phyloP scores from a whole-genome alignment of 2,329 filamentous ascomycete genomes.

The Uncinocarpus reesii region DNA sequence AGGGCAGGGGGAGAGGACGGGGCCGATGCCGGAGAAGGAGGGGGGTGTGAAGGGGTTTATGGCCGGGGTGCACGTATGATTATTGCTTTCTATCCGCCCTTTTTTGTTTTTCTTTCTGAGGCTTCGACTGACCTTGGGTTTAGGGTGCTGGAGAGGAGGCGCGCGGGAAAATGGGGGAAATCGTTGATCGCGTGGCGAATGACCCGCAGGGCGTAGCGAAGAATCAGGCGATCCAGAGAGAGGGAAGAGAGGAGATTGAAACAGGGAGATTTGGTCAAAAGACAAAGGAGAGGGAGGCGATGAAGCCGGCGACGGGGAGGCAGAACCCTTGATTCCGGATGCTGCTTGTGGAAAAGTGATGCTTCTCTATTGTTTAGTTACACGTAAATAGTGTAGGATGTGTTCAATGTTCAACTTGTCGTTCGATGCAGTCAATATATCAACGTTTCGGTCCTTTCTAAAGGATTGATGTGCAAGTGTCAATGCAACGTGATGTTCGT shows the following conservation, averaged over 20 bases:
- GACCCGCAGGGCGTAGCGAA: constrained; percentile 1
- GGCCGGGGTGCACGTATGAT: constrained; percentile 8
- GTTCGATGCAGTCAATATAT: too few relatives aligned
- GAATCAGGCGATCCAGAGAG: background rate
- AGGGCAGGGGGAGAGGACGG: background rate
- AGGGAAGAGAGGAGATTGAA: constrained; percentile 6
- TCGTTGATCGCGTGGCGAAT: constrained; percentile 1
- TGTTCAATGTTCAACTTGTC: too few relatives aligned
- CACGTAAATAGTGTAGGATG: too few relatives aligned
- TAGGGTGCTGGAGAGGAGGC: constrained; percentile 9
- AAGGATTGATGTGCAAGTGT: too few relatives aligned
- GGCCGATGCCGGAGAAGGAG: background rate
- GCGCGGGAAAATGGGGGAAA: constrained; percentile 5
- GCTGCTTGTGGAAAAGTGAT: background rate
- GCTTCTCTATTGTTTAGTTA: too few relatives aligned
- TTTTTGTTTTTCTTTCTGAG: background rate
- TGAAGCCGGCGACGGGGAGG: background rate
- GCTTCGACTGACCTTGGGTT: background rate
- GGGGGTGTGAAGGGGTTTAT: constrained; percentile 1
- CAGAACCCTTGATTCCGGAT: background rate
- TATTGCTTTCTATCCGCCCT: background rate
- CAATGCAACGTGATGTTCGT: too few relatives aligned
- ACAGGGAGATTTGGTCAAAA: constrained; percentile 4
- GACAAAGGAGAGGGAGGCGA: constrained; percentile 4
- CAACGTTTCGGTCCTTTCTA: too few relatives aligned